These are phyloP conservation scores for Pogostemon cablin DNA, from an alignment of 257 asterid species.

Conservation along the genomic window DNA sequence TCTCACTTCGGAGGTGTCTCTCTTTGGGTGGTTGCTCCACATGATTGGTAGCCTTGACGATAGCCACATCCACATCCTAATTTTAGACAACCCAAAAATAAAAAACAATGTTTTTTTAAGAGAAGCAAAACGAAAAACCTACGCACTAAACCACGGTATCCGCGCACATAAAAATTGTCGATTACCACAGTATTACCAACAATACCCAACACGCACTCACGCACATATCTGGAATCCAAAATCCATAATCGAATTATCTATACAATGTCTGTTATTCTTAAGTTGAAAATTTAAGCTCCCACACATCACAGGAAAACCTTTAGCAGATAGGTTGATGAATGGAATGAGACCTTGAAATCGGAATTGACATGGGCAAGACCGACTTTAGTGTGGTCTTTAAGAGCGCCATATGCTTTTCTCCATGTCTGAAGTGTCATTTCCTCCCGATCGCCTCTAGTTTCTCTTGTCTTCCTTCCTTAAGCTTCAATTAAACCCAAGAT, in stretches of 20 bases:
- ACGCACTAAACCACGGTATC: conserved; percentile 19
- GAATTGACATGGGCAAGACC: conserved; percentile 94
- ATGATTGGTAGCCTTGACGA: conserved; percentile 98
- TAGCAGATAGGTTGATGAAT: background rate
- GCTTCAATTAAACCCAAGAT: conserved; percentile 6
- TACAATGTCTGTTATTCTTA: background rate
- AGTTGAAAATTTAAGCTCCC: conserved; percentile 14
- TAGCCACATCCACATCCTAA: conserved; percentile 98
- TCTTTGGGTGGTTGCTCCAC: conserved; percentile 96
- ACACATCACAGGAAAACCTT: background rate
- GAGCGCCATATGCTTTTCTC: conserved; percentile 88
- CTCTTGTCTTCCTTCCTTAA: background rate
- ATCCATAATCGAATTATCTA: conserved; percentile 20
- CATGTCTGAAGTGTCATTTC: conserved; percentile 74
- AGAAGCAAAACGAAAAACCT: conserved; percentile 4
- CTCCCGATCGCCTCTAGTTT: conserved; percentile 29
- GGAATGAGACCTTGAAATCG: conserved; percentile 77
- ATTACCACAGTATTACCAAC: conserved; percentile 14
- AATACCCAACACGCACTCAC: conserved; percentile 1
- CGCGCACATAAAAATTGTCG: background rate
- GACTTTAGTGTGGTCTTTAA: conserved; percentile 84
- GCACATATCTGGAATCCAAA: conserved; percentile 16
- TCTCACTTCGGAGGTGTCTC: conserved; percentile 85
- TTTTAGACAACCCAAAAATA: conserved; percentile 31
- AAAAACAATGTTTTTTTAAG: background rate